Evolutionary conservation across 352 stramenopile genomes (phyloP).

Genomic region (Phytophthora uliginosa): DNA sequence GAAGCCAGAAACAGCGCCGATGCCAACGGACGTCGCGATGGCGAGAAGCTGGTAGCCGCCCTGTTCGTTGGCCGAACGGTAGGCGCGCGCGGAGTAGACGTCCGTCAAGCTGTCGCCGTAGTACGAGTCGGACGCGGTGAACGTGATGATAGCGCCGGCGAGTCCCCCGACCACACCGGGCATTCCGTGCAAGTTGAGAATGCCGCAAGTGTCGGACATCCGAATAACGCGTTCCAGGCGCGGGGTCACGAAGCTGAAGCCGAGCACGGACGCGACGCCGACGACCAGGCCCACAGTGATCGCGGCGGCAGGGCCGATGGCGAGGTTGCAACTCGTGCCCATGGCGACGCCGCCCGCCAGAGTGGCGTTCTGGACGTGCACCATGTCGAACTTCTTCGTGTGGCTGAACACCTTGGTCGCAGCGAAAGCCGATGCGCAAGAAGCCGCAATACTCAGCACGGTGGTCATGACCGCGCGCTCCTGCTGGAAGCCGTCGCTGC

Average conservation of each 20-base stretch:
- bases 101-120: slow-evolving; percentile 57
- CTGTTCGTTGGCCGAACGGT: slow-evolving; percentile 55
- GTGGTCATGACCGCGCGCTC: slow-evolving; percentile 83
- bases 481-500: slow-evolving; percentile 65
- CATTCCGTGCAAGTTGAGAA: slow-evolving; percentile 88
- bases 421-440: slow-evolving; percentile 68
- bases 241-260: slow-evolving; percentile 58
- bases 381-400: slow-evolving; percentile 84
- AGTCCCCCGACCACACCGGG: slow-evolving; percentile 72
- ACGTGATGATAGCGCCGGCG: slow-evolving; percentile 62
- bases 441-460: slow-evolving; percentile 73
- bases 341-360: slow-evolving; percentile 88
- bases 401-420: slow-evolving; percentile 50
- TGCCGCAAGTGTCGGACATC: slow-evolving; percentile 67
- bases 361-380: slow-evolving; percentile 89
- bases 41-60: slow-evolving; percentile 73
- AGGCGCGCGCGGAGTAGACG: slow-evolving; percentile 58
- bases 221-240: slow-evolving; percentile 48
- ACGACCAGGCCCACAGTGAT: slow-evolving; percentile 66
- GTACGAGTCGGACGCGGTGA: slow-evolving; percentile 54
- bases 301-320: slow-evolving; percentile 67
- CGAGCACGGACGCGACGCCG: slow-evolving; percentile 53
- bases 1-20: slow-evolving; percentile 44
- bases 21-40: slow-evolving; percentile 55
- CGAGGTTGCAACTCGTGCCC: slow-evolving; percentile 76